A percentile compares a stretch with the other conserved stretches of the same genome.
phyloP scores from a whole-genome alignment of 306 rosid species.

The Quercus alba region DNA sequence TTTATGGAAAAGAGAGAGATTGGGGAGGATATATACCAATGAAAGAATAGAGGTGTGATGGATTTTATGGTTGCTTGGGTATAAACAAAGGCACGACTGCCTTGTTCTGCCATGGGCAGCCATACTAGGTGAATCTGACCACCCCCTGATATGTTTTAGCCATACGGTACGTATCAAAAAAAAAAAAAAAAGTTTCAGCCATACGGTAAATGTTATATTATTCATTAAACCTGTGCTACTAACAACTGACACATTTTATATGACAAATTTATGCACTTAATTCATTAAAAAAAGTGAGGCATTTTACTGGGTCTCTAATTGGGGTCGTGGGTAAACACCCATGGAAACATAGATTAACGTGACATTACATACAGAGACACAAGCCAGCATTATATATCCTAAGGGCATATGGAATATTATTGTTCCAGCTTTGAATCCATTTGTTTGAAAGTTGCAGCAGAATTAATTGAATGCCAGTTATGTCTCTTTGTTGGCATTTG shows the following conservation, averaged over 20 bases:
- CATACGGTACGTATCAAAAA: too few relatives aligned
- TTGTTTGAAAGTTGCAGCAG: background rate
- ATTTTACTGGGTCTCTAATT: too few relatives aligned
- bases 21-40: slow-evolving; percentile 28
- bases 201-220: too few relatives aligned
- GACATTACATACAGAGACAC: too few relatives aligned
- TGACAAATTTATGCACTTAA: too few relatives aligned
- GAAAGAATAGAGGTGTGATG: slow-evolving; percentile 38
- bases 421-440: background rate
- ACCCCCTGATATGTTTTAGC: background rate
- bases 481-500: background rate
- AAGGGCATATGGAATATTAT: background rate
- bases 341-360: too few relatives aligned
- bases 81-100: slow-evolving; percentile 56
- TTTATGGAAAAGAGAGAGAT: background rate
- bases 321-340: too few relatives aligned
- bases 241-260: too few relatives aligned
- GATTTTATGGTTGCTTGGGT: slow-evolving; percentile 55
- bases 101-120: slow-evolving; percentile 41
- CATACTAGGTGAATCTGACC: slow-evolving; percentile 32
- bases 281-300: too few relatives aligned
- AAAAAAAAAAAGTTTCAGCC: too few relatives aligned
- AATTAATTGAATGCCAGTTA: background rate
- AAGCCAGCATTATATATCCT: too few relatives aligned
- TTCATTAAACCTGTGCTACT: too few relatives aligned